A percentile compares a stretch with the other conserved stretches of the same genome.
These are phyloP conservation scores for Candida glaebosa DNA, from an alignment of 805 yeast species.

Conservation along the genomic window DNA sequence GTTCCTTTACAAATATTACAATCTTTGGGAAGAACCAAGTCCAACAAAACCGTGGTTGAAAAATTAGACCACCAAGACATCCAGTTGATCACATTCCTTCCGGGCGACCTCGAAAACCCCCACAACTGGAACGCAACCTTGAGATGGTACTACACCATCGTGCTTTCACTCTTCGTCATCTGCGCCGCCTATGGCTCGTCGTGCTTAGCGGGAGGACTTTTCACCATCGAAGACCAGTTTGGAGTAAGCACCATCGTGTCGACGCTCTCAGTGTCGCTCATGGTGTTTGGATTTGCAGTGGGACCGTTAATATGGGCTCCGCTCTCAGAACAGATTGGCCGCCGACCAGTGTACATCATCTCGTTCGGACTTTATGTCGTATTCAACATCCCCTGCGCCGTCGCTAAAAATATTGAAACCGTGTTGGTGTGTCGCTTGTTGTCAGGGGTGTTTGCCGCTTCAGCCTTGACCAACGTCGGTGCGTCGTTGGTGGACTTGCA, in stretches of 20 bases:
- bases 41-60: conserved; percentile 14
- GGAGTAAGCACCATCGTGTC: conserved; percentile 77
- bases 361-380: conserved; percentile 72
- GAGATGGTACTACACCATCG: conserved; percentile 66
- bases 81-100: conserved; percentile 79
- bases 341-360: conserved; percentile 77
- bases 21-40: conserved; percentile 53
- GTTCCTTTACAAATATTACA: conserved; percentile 77
- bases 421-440: conserved; percentile 78
- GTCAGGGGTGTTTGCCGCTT: conserved; percentile 81
- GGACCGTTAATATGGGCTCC: conserved; percentile 94
- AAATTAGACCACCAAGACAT: conserved; percentile 38
- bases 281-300: conserved; percentile 84
- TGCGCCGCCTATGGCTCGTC: conserved; percentile 94
- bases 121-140: conserved; percentile 66
- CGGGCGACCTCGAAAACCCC: conserved; percentile 86
- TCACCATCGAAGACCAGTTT: conserved; percentile 60
- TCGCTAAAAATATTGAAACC: conserved; percentile 79
- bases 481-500: conserved; percentile 91
- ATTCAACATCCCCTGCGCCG: conserved; percentile 84
- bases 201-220: conserved; percentile 81
- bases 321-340: conserved; percentile 77
- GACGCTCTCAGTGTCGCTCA: conserved; percentile 72
- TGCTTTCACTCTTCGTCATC: conserved; percentile 70
- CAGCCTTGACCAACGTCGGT: conserved; percentile 84